Conservation (phyloP, 1,284 basidiomycete species). For the Trichosporon coremiiforme region DNA sequence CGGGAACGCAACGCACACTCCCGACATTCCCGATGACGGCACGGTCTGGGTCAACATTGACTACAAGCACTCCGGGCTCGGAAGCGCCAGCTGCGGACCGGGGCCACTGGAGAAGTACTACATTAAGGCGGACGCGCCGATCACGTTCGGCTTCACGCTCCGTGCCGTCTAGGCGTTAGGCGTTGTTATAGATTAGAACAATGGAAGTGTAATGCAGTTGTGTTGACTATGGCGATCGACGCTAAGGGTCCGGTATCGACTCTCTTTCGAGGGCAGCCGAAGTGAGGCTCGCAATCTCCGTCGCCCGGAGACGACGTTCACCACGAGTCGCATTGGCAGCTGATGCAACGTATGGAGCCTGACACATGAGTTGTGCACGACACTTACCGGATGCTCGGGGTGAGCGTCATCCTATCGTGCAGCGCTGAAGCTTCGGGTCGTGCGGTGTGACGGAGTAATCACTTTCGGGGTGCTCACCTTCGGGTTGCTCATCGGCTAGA, state of each 20-base stretch:
- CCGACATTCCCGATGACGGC: constrained; percentile 29
- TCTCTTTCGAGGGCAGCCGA: not conserved
- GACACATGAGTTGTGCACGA: not conserved
- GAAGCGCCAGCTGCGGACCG: constrained; percentile 32
- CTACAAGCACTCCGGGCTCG: constrained; percentile 28
- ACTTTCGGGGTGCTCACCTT: not conserved
- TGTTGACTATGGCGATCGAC: not conserved
- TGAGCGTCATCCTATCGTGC: not conserved
- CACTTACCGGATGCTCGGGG: not conserved
- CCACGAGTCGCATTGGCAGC: no score
- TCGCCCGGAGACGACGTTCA: no score
- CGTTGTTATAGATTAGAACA: not conserved
- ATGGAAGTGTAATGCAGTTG: not conserved
- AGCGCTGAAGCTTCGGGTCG: not conserved
- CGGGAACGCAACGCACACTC: constrained; percentile 29
- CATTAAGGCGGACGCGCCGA: constrained; percentile 17
- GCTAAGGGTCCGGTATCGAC: not conserved
- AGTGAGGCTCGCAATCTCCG: no score
- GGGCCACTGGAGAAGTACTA: constrained; percentile 29
- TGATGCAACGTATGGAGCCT: no score
- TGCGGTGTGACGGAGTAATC: not conserved
- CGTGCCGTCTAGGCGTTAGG: not conserved
- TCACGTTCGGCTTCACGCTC: constrained; percentile 8
- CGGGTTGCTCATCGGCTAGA: not conserved
- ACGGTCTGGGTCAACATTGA: constrained; percentile 35